These are phyloP conservation scores for Albugo laibachii DNA, from an alignment of 352 stramenopile species.

Conservation along the genomic window DNA sequence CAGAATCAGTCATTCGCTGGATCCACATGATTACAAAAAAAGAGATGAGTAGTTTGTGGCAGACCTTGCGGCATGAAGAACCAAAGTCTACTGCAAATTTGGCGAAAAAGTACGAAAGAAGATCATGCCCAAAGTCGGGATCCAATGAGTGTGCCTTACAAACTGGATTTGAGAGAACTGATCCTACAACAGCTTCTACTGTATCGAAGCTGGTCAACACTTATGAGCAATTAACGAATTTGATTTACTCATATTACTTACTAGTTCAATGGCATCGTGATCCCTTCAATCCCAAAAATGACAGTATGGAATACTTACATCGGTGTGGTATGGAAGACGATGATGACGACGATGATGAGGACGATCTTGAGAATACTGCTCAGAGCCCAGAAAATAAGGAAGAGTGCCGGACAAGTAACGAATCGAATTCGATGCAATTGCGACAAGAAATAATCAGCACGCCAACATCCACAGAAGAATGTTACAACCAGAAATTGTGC, in stretches of 20 bases:
- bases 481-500: conserved; percentile 47
- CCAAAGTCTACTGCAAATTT: neutral
- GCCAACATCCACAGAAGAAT: conserved; percentile 14
- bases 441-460: conserved; percentile 17
- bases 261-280: conserved; percentile 79
- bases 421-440: conserved; percentile 10
- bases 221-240: conserved; percentile 49
- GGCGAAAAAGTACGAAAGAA: neutral
- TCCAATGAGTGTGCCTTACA: too few relatives aligned
- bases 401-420: conserved; percentile 6
- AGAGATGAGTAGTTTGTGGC: conserved; percentile 9
- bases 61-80: too few relatives aligned
- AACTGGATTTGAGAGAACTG: neutral
- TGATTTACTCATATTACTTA: conserved; percentile 81
- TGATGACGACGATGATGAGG: conserved; percentile 52
- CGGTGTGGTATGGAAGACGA: conserved; percentile 64
- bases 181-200: conserved; percentile 14
- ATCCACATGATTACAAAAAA: conserved; percentile 47
- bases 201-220: conserved; percentile 34
- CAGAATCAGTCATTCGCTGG: conserved; percentile 56
- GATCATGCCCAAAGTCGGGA: neutral
- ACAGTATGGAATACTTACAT: conserved; percentile 50
- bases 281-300: conserved; percentile 61
- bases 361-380: conserved; percentile 18
- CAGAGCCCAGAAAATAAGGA: conserved; percentile 11